Percentiles rank a stretch among this genome's conserved stretches.
These are phyloP conservation scores for Metschnikowia matae DNA, from an alignment of 805 yeast genomes.

Conservation along the genomic window DNA sequence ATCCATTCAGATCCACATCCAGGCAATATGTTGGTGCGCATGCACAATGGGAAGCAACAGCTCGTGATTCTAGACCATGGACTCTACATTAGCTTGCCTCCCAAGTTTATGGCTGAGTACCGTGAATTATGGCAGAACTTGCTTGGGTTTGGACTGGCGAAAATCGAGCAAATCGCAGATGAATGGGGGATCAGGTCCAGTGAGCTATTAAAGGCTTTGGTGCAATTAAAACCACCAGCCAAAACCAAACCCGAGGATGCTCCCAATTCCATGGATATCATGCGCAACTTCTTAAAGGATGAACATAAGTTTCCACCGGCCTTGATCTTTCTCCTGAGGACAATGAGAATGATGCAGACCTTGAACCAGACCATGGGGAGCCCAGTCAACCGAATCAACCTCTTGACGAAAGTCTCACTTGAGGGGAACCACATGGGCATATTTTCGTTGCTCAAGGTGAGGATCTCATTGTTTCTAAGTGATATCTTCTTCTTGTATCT, in stretches of 20 bases:
- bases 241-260: slow-evolving; percentile 29
- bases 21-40: slow-evolving; percentile 63
- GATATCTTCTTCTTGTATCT: slow-evolving; percentile 30
- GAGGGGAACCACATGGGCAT: slow-evolving; percentile 9
- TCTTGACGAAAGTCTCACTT: slow-evolving; percentile 57
- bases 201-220: slow-evolving; percentile 57
- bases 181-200: slow-evolving; percentile 69
- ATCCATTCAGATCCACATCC: slow-evolving; percentile 82
- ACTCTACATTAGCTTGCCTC: slow-evolving; percentile 53
- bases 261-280: slow-evolving; percentile 33
- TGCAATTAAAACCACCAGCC: slow-evolving; percentile 43
- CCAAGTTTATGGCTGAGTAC: slow-evolving; percentile 52
- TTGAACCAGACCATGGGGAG: slow-evolving; percentile 62
- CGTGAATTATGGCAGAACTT: slow-evolving; percentile 60
- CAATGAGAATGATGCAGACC: slow-evolving; percentile 73
- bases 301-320: slow-evolving; percentile 64
- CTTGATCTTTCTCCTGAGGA: slow-evolving; percentile 59
- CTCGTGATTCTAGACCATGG: slow-evolving; percentile 76
- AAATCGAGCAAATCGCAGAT: slow-evolving; percentile 45
- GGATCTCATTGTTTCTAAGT: slow-evolving; percentile 24
- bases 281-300: slow-evolving; percentile 56
- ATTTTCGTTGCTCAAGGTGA: slow-evolving; percentile 20
- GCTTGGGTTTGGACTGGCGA: slow-evolving; percentile 48
- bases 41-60: slow-evolving; percentile 41
- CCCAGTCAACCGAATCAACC: slow-evolving; percentile 68